Percentiles rank a stretch among this genome's conserved stretches.
phyloP scores from a whole-genome alignment of 2,329 filamentous ascomycete genomes.

The Stagonosporopsis cucurbitacearum region DNA sequence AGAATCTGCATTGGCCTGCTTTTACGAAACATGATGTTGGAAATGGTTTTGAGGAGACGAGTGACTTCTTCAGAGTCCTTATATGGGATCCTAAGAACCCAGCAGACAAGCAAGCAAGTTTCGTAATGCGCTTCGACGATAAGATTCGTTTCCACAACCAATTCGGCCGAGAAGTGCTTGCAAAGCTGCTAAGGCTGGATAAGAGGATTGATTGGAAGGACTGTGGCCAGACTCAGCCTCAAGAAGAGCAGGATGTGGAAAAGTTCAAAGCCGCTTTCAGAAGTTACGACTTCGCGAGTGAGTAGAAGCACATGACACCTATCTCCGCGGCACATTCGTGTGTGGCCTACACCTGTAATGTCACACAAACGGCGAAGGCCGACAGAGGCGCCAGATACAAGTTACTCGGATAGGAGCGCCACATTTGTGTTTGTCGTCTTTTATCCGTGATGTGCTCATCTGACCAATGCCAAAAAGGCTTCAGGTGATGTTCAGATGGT shows the following conservation, averaged over 20 bases:
- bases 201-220: conserved; percentile 83
- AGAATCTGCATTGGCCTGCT: conserved; percentile 69
- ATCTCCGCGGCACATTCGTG: neutral
- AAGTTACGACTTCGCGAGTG: conserved; percentile 79
- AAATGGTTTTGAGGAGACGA: conserved; percentile 52
- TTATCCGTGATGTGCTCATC: neutral
- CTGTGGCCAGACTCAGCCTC: conserved; percentile 75
- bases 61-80: conserved; percentile 81
- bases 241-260: conserved; percentile 79
- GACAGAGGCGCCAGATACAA: neutral
- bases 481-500: neutral
- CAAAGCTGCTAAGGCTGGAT: conserved; percentile 84
- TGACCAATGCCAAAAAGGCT: neutral
- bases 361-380: conserved; percentile 3
- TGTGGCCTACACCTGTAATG: neutral
- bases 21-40: conserved; percentile 55
- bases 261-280: conserved; percentile 83
- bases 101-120: conserved; percentile 67
- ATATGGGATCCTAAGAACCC: conserved; percentile 69
- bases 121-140: conserved; percentile 76
- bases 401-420: neutral
- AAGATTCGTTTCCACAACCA: conserved; percentile 86
- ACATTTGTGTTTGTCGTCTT: neutral
- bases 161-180: conserved; percentile 85
- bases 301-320: neutral